Evolutionary conservation across 2,329 filamentous ascomycete species (phyloP).

Genomic region (Chrysoporthe austroafricana): DNA sequence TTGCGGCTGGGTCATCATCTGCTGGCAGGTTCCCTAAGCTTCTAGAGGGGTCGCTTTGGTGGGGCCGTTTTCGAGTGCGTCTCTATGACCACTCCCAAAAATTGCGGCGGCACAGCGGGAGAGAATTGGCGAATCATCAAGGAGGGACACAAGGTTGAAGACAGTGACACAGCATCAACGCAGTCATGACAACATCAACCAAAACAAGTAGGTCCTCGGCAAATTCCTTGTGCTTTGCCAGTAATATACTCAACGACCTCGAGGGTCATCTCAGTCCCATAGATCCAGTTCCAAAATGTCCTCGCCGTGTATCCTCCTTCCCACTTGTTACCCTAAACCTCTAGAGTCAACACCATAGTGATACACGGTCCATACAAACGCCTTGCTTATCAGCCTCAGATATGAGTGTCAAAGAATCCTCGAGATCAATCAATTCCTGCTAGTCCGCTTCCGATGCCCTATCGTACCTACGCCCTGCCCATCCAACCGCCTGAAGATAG

Average conservation of each 20-base stretch:
- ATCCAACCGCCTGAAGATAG: constrained; percentile 1
- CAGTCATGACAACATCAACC: background rate
- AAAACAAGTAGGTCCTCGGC: background rate
- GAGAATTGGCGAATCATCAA: too few relatives aligned
- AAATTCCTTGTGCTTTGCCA: background rate
- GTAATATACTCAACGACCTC: background rate
- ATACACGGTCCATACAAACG: background rate
- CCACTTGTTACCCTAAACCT: background rate
- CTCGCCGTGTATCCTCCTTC: background rate
- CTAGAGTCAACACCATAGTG: background rate
- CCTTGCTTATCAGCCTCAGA: background rate
- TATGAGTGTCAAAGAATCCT: background rate
- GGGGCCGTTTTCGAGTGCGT: background rate
- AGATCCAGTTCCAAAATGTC: background rate
- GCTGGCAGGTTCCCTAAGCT: background rate
- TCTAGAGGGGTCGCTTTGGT: constrained; percentile 13
- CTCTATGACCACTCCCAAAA: background rate
- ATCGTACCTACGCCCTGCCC: constrained; percentile 13
- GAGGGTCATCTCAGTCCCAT: background rate
- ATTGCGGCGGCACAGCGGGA: too few relatives aligned
- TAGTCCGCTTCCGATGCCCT: constrained; percentile 17
- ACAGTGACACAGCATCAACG: background rate
- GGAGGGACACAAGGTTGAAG: too few relatives aligned
- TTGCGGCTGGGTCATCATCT: background rate
- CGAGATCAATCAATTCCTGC: background rate